Base-by-base conservation (phyloP, 75 land plant species). In the Isoetes taiwanensis region DNA sequence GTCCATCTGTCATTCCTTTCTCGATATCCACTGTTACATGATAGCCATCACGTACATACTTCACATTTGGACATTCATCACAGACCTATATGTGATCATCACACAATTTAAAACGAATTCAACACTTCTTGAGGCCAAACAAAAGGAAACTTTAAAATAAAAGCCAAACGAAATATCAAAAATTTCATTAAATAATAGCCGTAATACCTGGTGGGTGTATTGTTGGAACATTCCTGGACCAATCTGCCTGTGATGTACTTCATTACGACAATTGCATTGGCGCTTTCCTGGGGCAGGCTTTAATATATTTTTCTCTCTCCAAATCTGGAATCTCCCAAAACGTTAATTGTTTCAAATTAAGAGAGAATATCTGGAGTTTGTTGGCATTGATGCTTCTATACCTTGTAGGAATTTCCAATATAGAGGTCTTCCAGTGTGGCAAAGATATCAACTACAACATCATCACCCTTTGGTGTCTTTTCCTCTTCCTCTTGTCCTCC, bases 211-310 rank as follows among this genome's bases (percentile, higher is more conserved):
- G 50, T 85, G 80, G 28, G 97, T 90, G 72, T 80, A 83, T 66
- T 90, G 97, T 73, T 90, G 97, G 53, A 70, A 86, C 97, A 90
- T 90, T 63, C 97, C 97, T 8, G 93, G 97, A 9, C 77, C 97
- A 54, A 90, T 80, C 75, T 90, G 97, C 63, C 67, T 87, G 53
- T 90, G 97, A 56, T 71, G 76, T 27, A 86, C 81, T 62, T 90
- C 91, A 76, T 90, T 86, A 63, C 82, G 78, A 56, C 97, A 90
- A 55, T 90, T 90, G 54, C 97, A 90, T 10, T 76, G 69, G 40
- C 97, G 73, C 66, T 90, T 90, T 1, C 97, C 97, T 31, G 97
- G 75, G 4, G 97, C 97, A 33, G 93, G 78, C 63, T 90, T 90
- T 61, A 86, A 54, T 12, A 90, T 75, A 72, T 83, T 90, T 56